Conservation (phyloP, 257 asterid genomes). For the Solanum clarkiae region DNA sequence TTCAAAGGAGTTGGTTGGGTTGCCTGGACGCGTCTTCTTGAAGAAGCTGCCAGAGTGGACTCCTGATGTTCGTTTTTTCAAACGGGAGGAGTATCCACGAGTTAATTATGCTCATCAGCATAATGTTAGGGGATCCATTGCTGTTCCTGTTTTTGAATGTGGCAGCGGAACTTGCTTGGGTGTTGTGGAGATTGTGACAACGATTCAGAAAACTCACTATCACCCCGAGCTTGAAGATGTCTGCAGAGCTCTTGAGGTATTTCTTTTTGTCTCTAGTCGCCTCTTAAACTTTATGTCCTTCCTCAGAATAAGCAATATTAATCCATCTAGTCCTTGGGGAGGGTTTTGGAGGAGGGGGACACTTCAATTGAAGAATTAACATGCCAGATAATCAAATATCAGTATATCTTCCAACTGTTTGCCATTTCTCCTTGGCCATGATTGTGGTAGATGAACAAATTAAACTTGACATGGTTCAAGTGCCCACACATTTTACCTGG, state of each 20-base stretch:
- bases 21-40: slow-evolving; percentile 72
- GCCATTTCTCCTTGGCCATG: background rate
- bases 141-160: slow-evolving; percentile 57
- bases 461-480: background rate
- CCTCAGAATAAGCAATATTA: background rate
- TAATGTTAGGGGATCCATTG: slow-evolving; percentile 59
- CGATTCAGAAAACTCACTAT: slow-evolving; percentile 37
- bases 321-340: too few species aligned
- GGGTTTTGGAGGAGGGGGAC: background rate
- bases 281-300: background rate
- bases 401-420: background rate
- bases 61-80: slow-evolving; percentile 66
- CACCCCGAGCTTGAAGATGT: slow-evolving; percentile 50
- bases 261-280: background rate
- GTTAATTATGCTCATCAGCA: slow-evolving; percentile 35
- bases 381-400: background rate
- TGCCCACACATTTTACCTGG: background rate
- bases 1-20: slow-evolving; percentile 38
- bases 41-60: slow-evolving; percentile 74
- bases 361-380: background rate
- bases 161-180: slow-evolving; percentile 72
- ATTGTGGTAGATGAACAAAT: background rate
- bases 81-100: slow-evolving; percentile 54
- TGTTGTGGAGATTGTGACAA: slow-evolving; percentile 61
- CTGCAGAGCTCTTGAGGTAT: slow-evolving; percentile 69